Conservation (phyloP, 805 yeast genomes). For the Spathaspora arborariae region DNA sequence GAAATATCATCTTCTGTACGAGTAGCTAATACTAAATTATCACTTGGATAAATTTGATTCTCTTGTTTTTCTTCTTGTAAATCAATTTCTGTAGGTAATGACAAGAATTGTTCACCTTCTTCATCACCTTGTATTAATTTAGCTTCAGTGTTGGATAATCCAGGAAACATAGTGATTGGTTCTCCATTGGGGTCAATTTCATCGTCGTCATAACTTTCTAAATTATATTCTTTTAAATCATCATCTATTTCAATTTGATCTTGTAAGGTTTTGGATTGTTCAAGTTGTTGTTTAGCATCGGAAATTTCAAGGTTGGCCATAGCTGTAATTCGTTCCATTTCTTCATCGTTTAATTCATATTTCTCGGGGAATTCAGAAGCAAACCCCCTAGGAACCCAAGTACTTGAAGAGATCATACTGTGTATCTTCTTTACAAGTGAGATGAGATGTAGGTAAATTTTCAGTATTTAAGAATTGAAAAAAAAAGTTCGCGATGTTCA, state of each 20-base stretch:
- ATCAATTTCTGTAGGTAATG: slow-evolving; percentile 62
- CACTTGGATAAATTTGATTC: slow-evolving; percentile 82
- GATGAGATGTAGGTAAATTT: background rate
- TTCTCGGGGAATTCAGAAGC: slow-evolving; percentile 90
- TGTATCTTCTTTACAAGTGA: background rate
- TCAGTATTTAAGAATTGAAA: background rate
- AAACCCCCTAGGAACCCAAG: slow-evolving; percentile 96
- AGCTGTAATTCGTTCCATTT: slow-evolving; percentile 83
- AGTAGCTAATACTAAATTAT: slow-evolving; percentile 83
- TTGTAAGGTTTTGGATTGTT: slow-evolving; percentile 43
- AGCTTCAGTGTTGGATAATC: slow-evolving; percentile 56
- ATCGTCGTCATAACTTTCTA: slow-evolving; percentile 80
- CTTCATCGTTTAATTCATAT: slow-evolving; percentile 85
- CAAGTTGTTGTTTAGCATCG: slow-evolving; percentile 68
- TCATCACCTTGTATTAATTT: slow-evolving; percentile 45
- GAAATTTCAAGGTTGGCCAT: slow-evolving; percentile 79
- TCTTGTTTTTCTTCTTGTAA: slow-evolving; percentile 75
- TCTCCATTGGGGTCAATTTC: slow-evolving; percentile 56
- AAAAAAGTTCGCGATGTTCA: background rate
- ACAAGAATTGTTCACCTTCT: slow-evolving; percentile 54
- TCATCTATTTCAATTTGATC: slow-evolving; percentile 68
- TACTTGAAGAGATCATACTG: slow-evolving; percentile 80
- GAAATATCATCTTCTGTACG: slow-evolving; percentile 96
- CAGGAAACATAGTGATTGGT: slow-evolving; percentile 66
- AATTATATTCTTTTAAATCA: slow-evolving; percentile 81